Conservation (phyloP, 331 rosid species). For the Quercus phellos region DNA sequence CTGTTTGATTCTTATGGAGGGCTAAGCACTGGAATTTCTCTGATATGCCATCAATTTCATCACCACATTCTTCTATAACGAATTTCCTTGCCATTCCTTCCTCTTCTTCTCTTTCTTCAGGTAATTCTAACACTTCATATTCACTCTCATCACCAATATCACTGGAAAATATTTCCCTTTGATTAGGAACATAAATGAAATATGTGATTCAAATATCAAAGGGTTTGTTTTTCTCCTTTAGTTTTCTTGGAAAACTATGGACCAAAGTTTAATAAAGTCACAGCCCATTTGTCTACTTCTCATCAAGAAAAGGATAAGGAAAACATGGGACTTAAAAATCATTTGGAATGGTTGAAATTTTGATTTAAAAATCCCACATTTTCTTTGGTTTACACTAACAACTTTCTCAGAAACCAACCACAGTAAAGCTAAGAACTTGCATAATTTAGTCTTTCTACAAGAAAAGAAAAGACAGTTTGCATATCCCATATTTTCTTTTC, state of each 20-base stretch:
- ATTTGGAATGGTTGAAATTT: not conserved
- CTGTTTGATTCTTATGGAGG: conserved; percentile 17
- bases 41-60: conserved; percentile 18
- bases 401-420: conserved; percentile 5
- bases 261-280: not conserved
- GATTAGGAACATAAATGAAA: not conserved
- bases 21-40: conserved; percentile 24
- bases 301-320: conserved; percentile 10
- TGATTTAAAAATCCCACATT: not conserved
- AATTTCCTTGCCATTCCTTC: conserved; percentile 1
- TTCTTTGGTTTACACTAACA: not conserved
- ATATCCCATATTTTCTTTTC: not conserved
- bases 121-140: not conserved
- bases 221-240: not conserved
- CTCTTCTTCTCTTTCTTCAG: conserved; percentile 5
- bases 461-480: not conserved
- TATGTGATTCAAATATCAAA: not conserved
- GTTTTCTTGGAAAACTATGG: not conserved
- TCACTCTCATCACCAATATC: conserved; percentile 17
- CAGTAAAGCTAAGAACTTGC: not conserved
- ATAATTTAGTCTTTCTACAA: not conserved
- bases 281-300: not conserved
- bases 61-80: conserved; percentile 6
- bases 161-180: conserved; percentile 11
- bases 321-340: not conserved